Conservation (phyloP, 2,329 filamentous ascomycete genomes). For the Shiraia sp. region DNA sequence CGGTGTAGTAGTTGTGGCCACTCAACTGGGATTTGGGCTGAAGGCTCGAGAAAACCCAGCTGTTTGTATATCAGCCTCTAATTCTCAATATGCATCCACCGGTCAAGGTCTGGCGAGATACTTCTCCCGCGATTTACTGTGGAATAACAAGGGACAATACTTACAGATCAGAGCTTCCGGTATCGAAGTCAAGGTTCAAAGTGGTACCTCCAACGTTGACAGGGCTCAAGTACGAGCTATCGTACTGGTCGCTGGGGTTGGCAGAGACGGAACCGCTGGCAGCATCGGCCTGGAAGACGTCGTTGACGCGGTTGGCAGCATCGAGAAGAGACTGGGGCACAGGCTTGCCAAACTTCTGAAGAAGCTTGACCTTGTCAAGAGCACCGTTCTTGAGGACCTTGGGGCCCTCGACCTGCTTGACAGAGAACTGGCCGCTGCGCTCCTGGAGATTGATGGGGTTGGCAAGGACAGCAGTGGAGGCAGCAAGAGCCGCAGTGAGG, state of each 20-base stretch:
- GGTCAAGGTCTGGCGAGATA: background rate
- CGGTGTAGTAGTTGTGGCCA: constrained; percentile 64
- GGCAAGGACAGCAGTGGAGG: constrained; percentile 29
- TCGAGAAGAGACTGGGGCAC: constrained; percentile 32
- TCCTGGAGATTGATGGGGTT: constrained; percentile 35
- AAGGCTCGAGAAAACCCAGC: constrained; percentile 69
- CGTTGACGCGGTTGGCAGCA: constrained; percentile 39
- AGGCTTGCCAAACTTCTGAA: constrained; percentile 43
- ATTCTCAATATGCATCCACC: background rate
- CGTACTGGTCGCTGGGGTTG: constrained; percentile 45
- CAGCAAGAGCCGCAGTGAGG: constrained; percentile 37
- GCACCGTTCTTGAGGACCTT: constrained; percentile 44
- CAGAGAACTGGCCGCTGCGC: constrained; percentile 27
- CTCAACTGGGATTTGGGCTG: constrained; percentile 54
- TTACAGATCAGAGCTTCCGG: constrained; percentile 69
- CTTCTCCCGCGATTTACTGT: background rate
- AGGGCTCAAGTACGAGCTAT: constrained; percentile 46
- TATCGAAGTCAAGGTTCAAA: constrained; percentile 72
- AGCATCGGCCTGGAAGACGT: constrained; percentile 14
- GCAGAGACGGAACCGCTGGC: constrained; percentile 45
- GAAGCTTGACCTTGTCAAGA: constrained; percentile 45
- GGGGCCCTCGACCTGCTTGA: constrained; percentile 36
- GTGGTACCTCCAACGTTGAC: constrained; percentile 67
- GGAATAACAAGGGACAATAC: constrained; percentile 25
- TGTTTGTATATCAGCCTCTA: constrained; percentile 34